These are phyloP conservation scores for Ceratobasidium sp. DNA, from an alignment of 1,284 basidiomycete genomes.

Conservation along the genomic window DNA sequence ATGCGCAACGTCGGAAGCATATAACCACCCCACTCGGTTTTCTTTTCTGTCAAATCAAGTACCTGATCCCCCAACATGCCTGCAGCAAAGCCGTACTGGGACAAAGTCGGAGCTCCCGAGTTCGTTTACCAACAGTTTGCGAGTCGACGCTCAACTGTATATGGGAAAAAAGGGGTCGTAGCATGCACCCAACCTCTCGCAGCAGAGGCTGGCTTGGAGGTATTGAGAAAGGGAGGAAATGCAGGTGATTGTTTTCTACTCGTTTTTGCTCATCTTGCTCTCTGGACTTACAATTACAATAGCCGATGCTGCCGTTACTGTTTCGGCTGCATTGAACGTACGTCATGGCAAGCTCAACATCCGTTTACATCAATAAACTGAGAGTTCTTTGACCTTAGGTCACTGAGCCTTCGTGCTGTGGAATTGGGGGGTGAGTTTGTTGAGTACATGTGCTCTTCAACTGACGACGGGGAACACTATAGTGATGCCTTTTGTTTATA, in stretches of 20 bases:
- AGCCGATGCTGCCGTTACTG: conserved; percentile 80
- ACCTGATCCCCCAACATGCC: conserved; percentile 4
- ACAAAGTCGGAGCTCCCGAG: conserved; percentile 68
- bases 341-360: not conserved
- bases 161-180: conserved; percentile 87
- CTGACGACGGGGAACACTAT: not conserved
- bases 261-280: not conserved
- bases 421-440: conserved; percentile 74
- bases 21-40: conserved; percentile 9
- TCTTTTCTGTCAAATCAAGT: not conserved
- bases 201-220: conserved; percentile 85
- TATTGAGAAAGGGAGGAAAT: conserved; percentile 89
- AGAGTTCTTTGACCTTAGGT: conserved; percentile 20
- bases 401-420: conserved; percentile 65
- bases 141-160: conserved; percentile 77
- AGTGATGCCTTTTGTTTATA: conserved; percentile 93
- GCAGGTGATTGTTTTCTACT: conserved; percentile 63
- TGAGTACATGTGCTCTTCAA: conserved; percentile 40
- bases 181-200: conserved; percentile 92
- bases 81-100: conserved; percentile 63
- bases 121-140: conserved; percentile 66
- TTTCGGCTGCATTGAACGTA: conserved; percentile 82
- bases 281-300: not conserved
- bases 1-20: conserved; percentile 32
- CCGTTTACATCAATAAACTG: not conserved